Conservation (phyloP, 306 rosid genomes). For the Acacia crassicarpa region DNA sequence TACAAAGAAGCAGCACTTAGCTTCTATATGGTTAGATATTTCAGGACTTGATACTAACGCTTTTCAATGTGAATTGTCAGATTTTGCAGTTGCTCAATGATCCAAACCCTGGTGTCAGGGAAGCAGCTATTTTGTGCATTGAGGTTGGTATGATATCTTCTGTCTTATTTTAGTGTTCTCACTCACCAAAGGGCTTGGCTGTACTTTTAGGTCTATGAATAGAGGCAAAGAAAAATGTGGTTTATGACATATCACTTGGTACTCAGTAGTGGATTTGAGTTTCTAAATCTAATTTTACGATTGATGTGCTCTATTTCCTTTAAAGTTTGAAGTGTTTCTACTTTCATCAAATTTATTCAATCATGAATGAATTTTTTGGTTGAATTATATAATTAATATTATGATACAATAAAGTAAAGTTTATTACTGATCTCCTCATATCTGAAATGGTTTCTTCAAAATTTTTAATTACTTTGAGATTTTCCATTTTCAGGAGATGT, state of each 20-base stretch:
- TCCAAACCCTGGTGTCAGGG: conserved; percentile 92
- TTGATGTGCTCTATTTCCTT: conserved; percentile 14
- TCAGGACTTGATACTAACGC: conserved; percentile 24
- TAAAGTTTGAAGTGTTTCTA: not conserved
- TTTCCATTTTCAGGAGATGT: conserved; percentile 79
- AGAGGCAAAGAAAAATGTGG: not conserved
- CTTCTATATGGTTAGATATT: conserved; percentile 3
- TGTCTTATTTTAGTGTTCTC: conserved; percentile 14
- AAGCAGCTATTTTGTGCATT: conserved; percentile 91
- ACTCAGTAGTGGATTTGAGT: conserved; percentile 3
- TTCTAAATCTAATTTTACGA: not conserved
- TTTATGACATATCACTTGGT: conserved; percentile 2
- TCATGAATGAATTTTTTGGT: not conserved
- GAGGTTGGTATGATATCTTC: conserved; percentile 57
- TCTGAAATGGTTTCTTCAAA: conserved; percentile 19
- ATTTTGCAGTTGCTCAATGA: conserved; percentile 92
- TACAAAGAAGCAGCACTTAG: conserved; percentile 4
- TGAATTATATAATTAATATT: conserved; percentile 24
- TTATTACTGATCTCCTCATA: conserved; percentile 22
- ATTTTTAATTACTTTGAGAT: conserved; percentile 20
- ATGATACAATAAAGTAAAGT: conserved; percentile 10
- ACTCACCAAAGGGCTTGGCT: conserved; percentile 4
- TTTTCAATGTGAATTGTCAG: conserved; percentile 43
- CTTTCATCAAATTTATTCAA: not conserved
- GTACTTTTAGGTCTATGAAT: conserved; percentile 6